phyloP scores from a whole-genome alignment of 257 asterid genomes.

The Solanum neorickii region DNA sequence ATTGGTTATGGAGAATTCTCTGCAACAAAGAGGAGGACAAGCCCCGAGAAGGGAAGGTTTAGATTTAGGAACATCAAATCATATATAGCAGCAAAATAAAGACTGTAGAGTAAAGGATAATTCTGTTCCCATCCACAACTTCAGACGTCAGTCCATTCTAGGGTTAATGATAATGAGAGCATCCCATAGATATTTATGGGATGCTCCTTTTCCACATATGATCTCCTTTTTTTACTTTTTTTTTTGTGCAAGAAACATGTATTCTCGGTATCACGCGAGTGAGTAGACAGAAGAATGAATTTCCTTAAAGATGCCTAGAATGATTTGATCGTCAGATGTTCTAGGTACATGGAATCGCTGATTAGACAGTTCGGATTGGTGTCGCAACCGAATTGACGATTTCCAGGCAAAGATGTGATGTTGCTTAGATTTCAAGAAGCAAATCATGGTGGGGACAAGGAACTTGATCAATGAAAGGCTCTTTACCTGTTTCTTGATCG shows the following conservation, averaged over 20 bases:
- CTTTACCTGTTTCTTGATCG: neutral
- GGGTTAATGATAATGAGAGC: neutral
- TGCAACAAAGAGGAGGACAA: constrained; percentile 14
- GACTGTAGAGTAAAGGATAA: neutral
- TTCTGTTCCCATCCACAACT: neutral
- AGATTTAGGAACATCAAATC: neutral
- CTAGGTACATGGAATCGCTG: neutral
- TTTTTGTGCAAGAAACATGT: neutral
- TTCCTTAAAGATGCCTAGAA: neutral
- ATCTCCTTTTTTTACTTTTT: neutral
- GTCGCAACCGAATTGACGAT: neutral
- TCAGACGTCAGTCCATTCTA: neutral
- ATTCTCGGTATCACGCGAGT: neutral
- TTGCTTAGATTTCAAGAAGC: neutral
- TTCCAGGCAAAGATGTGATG: neutral
- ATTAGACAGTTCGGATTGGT: neutral
- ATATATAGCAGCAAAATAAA: neutral
- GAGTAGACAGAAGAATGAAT: neutral
- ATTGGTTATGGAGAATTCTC: constrained; percentile 82
- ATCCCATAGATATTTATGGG: neutral
- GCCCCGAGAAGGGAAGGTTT: neutral
- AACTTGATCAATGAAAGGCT: neutral
- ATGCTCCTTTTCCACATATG: neutral
- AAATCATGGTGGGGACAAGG: neutral
- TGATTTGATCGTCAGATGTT: neutral